Conservation (phyloP, 352 stramenopile genomes). For the Phytophthora parvispora region DNA sequence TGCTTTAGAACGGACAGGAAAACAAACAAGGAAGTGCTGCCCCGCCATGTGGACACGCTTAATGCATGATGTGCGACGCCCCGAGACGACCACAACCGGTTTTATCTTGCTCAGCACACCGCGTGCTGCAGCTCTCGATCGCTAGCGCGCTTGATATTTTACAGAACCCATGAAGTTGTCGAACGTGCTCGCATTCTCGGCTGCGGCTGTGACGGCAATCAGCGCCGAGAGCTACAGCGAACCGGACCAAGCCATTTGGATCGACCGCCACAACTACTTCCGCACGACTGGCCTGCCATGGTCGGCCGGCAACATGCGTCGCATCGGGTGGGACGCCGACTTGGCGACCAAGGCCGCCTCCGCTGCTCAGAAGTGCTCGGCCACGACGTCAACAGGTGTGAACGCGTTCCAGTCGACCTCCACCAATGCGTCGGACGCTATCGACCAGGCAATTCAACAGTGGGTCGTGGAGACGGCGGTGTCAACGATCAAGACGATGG, state of each 20-base stretch:
- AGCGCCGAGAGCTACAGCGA: slow-evolving; percentile 30
- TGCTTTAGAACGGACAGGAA: slow-evolving; percentile 23
- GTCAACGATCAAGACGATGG: slow-evolving; percentile 48
- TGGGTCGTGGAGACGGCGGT: slow-evolving; percentile 66
- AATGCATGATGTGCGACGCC: background rate
- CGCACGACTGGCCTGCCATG: slow-evolving; percentile 73
- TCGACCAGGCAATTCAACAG: slow-evolving; percentile 60
- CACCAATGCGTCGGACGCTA: slow-evolving; percentile 20
- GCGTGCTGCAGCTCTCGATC: slow-evolving; percentile 1
- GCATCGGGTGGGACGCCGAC: slow-evolving; percentile 62
- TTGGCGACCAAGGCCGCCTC: slow-evolving; percentile 49
- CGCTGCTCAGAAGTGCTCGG: slow-evolving; percentile 44
- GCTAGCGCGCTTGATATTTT: background rate
- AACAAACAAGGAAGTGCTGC: slow-evolving; percentile 21
- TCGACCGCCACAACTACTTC: slow-evolving; percentile 83
- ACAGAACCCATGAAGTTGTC: slow-evolving; percentile 28
- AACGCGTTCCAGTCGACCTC: slow-evolving; percentile 53
- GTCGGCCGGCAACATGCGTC: slow-evolving; percentile 68
- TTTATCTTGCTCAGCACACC: slow-evolving; percentile 13
- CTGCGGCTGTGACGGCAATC: slow-evolving; percentile 5
- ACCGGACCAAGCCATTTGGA: slow-evolving; percentile 63
- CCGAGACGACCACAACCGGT: slow-evolving; percentile 13
- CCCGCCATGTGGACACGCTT: slow-evolving; percentile 11
- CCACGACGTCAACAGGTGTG: slow-evolving; percentile 42
- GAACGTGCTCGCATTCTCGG: slow-evolving; percentile 8